Evolutionary conservation across 2,329 filamentous ascomycete genomes (phyloP).

Genomic region (Stachybotrys echinatus): DNA sequence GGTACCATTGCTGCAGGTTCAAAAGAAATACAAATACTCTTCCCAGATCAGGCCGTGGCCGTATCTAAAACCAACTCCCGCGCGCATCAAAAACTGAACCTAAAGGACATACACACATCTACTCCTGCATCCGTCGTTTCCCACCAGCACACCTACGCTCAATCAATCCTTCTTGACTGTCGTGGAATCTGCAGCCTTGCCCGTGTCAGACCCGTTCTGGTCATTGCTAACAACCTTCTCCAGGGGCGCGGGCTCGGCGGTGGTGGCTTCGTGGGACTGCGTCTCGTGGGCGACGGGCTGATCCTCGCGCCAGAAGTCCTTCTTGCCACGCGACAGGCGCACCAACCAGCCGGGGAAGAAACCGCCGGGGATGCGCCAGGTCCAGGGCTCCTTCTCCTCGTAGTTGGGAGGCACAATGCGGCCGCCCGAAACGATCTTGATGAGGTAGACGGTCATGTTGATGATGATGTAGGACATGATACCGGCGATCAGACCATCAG

Average conservation of each 20-base stretch:
- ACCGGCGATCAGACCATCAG: constrained; percentile 78
- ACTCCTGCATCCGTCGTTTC: neutral
- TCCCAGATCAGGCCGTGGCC: neutral
- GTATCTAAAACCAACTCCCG: neutral
- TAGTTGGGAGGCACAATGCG: constrained; percentile 71
- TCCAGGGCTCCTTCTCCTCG: constrained; percentile 74
- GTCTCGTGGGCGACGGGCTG: constrained; percentile 8
- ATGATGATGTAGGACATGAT: constrained; percentile 72
- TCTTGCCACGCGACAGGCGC: constrained; percentile 60
- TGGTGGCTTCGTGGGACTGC: constrained; percentile 6
- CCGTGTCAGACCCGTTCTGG: constrained; percentile 15
- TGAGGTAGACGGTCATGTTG: constrained; percentile 64
- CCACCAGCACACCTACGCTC: neutral
- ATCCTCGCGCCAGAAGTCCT: constrained; percentile 61
- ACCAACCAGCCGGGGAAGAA: constrained; percentile 70
- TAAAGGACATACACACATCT: constrained; percentile 1
- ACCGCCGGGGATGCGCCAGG: constrained; percentile 69
- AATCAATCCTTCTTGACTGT: neutral
- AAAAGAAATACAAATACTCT: neutral
- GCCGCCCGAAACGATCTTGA: constrained; percentile 62
- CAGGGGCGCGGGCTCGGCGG: constrained; percentile 11
- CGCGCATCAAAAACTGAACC: neutral
- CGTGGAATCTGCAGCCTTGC: constrained; percentile 10
- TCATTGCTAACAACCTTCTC: constrained; percentile 16
- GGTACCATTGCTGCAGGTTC: no score